Base-by-base conservation (phyloP, 176 grass and related monocot species). In the Guadua angustifolia region DNA sequence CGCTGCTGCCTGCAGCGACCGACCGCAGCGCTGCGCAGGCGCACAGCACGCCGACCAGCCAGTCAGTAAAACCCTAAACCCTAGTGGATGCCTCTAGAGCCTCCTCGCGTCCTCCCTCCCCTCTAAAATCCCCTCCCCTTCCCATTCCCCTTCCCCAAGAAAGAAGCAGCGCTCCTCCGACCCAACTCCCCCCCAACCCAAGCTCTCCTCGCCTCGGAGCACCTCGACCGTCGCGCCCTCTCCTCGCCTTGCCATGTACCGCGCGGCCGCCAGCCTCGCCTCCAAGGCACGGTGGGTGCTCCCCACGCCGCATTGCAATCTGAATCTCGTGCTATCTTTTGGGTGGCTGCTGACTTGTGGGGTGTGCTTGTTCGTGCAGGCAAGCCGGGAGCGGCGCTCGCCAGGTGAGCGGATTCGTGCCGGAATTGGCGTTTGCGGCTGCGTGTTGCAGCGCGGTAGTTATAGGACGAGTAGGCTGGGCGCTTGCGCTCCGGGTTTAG, bases 51-150 rank as follows among this genome's bases (percentile, higher is more conserved):
- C 46, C 58, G 45, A 73, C 7, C 44, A 50, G 72, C 18, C 64
- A 42, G 25, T n/a, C 1, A 46, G 70, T 33, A 94, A 94, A 94
- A 95, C 88, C 93, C 88, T 91, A 87, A 89, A 91, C 91, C 91
- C 89, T 91, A 83, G 87, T 49, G 74, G 88, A 94, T 55, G 63
- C 64, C 90, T 97, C 94, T 89, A 93, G 94, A 97, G 79, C 70
- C 94, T 57, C 73, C 83, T 78, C 64, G 82, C 39, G 43, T 59
- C 63, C 33, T 4, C 24, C 56, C 5, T 59, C 36, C 62, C 42
- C 50, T 79, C 86, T 84, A 83, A 82, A 90, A 78, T 75, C 74
- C 39, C 61, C 71, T 0, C 62, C 10, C 43, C 75, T 42, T 51
- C 6, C 75, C 77, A 4, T 66, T 81, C 84, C 88, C 15, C 56